A percentile compares a stretch with the other conserved stretches of the same genome.
Conservation (phyloP, 768 basidiomycete genomes). For the Boletus vinaceobasis region DNA sequence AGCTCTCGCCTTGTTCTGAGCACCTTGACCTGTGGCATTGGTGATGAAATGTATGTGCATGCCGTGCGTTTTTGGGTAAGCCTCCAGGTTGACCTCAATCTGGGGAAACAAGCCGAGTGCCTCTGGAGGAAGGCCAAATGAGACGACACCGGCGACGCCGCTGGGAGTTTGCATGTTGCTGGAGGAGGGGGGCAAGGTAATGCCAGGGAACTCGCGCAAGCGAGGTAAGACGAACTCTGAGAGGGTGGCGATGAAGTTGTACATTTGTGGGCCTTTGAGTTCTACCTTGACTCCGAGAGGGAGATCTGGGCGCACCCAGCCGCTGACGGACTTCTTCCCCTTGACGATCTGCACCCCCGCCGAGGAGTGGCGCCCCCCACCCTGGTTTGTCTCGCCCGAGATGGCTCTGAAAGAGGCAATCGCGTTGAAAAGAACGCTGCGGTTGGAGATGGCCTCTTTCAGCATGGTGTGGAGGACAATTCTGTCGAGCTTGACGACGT, state of each 20-base stretch:
- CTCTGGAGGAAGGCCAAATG: constrained; percentile 77
- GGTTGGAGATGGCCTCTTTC: constrained; percentile 72
- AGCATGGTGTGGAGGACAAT: constrained; percentile 86
- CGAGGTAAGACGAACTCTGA: constrained; percentile 95
- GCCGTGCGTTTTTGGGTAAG: constrained; percentile 82
- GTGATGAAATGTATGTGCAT: constrained; percentile 96
- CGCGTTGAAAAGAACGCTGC: constrained; percentile 72
- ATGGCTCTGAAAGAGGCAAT: constrained; percentile 86
- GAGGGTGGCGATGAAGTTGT: constrained; percentile 84
- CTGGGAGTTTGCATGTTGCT: constrained; percentile 69
- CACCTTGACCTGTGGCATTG: constrained; percentile 81
- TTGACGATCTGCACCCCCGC: constrained; percentile 77
- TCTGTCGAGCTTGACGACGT: constrained; percentile 73
- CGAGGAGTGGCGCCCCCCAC: constrained; percentile 65
- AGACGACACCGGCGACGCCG: constrained; percentile 82
- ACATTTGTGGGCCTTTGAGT: constrained; percentile 89
- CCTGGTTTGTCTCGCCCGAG: constrained; percentile 75
- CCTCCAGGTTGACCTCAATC: constrained; percentile 89
- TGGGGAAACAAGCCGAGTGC: constrained; percentile 94
- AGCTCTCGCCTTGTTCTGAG: constrained; percentile 84
- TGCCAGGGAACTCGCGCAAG: constrained; percentile 83
- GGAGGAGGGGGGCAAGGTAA: constrained; percentile 73
- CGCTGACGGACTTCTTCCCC: constrained; percentile 64
- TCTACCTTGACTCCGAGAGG: constrained; percentile 90
- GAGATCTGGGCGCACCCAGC: constrained; percentile 81